Conservation (phyloP, 768 basidiomycete genomes). For the Rhodosporidiobolus sp. region DNA sequence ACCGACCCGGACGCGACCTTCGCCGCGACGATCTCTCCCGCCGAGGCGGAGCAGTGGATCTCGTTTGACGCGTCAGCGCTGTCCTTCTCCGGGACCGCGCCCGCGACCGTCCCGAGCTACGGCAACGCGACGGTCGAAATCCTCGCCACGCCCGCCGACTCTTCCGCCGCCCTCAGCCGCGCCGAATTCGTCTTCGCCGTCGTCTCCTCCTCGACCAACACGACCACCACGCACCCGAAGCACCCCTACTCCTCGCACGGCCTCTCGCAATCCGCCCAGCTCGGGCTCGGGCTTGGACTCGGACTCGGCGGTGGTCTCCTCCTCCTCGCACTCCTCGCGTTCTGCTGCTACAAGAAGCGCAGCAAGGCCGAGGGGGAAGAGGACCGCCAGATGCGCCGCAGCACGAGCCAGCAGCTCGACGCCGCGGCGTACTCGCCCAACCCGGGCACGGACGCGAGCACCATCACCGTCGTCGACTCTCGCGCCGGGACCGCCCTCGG, state of each 20-base stretch:
- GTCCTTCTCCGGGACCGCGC: conserved; percentile 39
- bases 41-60: conserved; percentile 35
- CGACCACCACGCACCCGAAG: conserved; percentile 8
- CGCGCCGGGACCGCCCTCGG: background rate
- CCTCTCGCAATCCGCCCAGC: conserved; percentile 19
- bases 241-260: background rate
- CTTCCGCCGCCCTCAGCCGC: conserved; percentile 19
- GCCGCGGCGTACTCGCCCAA: conserved; percentile 18
- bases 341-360: conserved; percentile 45
- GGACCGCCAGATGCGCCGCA: conserved; percentile 15
- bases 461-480: background rate
- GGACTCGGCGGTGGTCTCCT: conserved; percentile 48
- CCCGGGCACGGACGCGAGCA: background rate
- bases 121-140: conserved; percentile 29
- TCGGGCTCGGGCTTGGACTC: conserved; percentile 46
- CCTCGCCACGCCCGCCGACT: conserved; percentile 25
- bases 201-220: conserved; percentile 3
- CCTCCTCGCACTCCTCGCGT: conserved; percentile 47
- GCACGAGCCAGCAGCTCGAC: conserved; percentile 12
- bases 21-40: conserved; percentile 33
- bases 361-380: conserved; percentile 34
- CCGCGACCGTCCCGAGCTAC: conserved; percentile 8
- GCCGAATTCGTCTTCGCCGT: conserved; percentile 33
- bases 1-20: conserved; percentile 10
- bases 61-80: conserved; percentile 30